Conservation (phyloP, 129 eudicot species). For the Gnaphalium uliginosum region DNA sequence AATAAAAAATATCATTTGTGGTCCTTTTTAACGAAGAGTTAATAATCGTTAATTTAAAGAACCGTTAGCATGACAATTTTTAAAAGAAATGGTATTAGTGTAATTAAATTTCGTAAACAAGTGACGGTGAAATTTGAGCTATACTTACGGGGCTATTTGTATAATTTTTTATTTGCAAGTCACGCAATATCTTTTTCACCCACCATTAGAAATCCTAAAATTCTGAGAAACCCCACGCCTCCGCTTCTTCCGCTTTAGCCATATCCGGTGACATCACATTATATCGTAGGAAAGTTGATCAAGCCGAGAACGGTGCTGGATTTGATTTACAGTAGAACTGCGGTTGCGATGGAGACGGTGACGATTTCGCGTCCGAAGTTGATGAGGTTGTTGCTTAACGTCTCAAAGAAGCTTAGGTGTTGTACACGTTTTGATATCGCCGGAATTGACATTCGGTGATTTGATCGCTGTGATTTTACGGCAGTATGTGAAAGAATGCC, state of each 20-base stretch:
- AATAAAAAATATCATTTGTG: too few relatives aligned
- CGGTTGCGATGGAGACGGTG: constrained; percentile 19
- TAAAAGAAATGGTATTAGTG: too few relatives aligned
- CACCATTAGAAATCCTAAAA: too few relatives aligned
- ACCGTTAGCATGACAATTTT: too few relatives aligned
- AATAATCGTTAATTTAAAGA: too few relatives aligned
- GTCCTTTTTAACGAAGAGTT: too few relatives aligned
- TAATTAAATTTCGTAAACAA: too few relatives aligned
- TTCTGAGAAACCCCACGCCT: constrained; percentile 21
- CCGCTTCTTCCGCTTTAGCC: background rate
- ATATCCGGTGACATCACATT: background rate
- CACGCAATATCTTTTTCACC: too few relatives aligned
- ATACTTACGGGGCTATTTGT: too few relatives aligned
- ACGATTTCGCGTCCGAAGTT: constrained; percentile 43
- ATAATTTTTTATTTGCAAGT: too few relatives aligned
- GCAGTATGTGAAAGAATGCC: constrained; percentile 67
- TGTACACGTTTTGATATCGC: constrained; percentile 65
- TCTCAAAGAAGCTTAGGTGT: constrained; percentile 76
- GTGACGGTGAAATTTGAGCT: too few relatives aligned
- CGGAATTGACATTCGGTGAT: constrained; percentile 66
- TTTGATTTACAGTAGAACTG: constrained; percentile 34
- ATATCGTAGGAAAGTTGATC: constrained; percentile 36
- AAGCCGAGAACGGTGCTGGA: constrained; percentile 83
- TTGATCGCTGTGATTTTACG: constrained; percentile 56
- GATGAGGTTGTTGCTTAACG: constrained; percentile 65